Base-by-base conservation (phyloP, 176 grass and related monocot genomes). In the Bothriochloa decipiens region DNA sequence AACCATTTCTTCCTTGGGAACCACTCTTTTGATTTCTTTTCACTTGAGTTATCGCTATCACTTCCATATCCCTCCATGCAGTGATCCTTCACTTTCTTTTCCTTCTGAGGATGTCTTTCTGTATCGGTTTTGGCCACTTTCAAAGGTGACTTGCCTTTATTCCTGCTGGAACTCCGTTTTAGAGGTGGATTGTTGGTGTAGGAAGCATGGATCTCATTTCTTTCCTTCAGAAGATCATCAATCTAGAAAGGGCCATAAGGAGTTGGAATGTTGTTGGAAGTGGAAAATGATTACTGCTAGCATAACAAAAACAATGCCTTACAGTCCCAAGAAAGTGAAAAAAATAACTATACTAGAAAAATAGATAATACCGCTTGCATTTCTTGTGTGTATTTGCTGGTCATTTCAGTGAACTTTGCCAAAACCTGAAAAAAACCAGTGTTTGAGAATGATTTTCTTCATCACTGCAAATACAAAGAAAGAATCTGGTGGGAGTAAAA, bases 331-430 rank as follows among this genome's bases (percentile, higher is more conserved):
- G 10, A 45, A 43, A 73, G 45, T 36, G 17, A 26, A 83, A 68
- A 32, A 69, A 68, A 60, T 84, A 17, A 65, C 83, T 86, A 79
- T 12, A 26, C 6, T 46, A 41, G 41, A 79, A 43, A 45, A 60
- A 70, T 2, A 33, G 36, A 83, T 70, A 64, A 58, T 91, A 99
- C 97, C 57, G 83, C 78, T 94, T 92, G 93, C 93, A 96, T 92
- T 96, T 99, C 97, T 81, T 99, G 89, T 22, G 97, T 83, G 69
- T 96, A 99, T 94, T 85, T 88, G 85, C 68, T 96, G n/a, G 93
- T 99, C 93, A 99, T 99, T 80, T 94, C 93, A 40, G 91, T 94
- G 80, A 99, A 99, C 82, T 90, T 91, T 7, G 93, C 84, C 76
- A 99, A 91, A 80, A 92, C 93, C 93, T 95, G 86, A 55, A 27